Evolutionary conservation across 2,329 filamentous ascomycete species (phyloP).

Genomic region (Alternaria atra): DNA sequence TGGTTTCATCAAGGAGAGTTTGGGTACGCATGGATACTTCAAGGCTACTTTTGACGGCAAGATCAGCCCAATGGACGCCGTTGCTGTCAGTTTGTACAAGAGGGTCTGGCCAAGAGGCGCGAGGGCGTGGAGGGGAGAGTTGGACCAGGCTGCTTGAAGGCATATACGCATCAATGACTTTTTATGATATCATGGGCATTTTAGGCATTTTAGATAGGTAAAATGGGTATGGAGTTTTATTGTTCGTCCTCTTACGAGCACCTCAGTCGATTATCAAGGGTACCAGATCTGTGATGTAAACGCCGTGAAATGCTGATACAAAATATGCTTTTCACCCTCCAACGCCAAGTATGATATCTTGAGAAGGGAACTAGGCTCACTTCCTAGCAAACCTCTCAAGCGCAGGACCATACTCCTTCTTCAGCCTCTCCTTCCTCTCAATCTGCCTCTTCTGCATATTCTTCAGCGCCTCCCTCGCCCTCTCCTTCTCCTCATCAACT

Average conservation of each 20-base stretch:
- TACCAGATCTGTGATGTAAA: slow-evolving; percentile 6
- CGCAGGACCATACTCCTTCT: slow-evolving; percentile 83
- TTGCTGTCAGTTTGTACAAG: slow-evolving; percentile 78
- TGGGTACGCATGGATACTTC: slow-evolving; percentile 99
- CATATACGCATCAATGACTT: slow-evolving; percentile 5
- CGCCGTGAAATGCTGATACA: slow-evolving; percentile 21
- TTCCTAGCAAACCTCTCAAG: slow-evolving; percentile 85
- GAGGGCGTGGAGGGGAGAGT: slow-evolving; percentile 50
- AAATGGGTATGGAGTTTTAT: slow-evolving; percentile 23
- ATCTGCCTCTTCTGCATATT: slow-evolving; percentile 49
- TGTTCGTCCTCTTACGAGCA: neutral
- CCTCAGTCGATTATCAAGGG: neutral
- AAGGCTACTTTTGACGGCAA: slow-evolving; percentile 97
- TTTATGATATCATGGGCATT: slow-evolving; percentile 26
- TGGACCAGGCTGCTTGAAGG: slow-evolving; percentile 3
- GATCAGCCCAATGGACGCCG: slow-evolving; percentile 93
- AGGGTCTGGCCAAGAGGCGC: slow-evolving; percentile 72
- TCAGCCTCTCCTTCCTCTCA: slow-evolving; percentile 57
- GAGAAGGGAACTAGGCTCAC: slow-evolving; percentile 20
- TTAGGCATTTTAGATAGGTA: slow-evolving; percentile 30
- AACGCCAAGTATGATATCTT: neutral
- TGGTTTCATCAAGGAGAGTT: slow-evolving; percentile 90
- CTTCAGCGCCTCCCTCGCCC: slow-evolving; percentile 80
- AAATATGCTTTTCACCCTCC: neutral
- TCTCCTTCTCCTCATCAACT: slow-evolving; percentile 92